Evolutionary conservation across 2,329 filamentous ascomycete genomes (phyloP), one percentile per base, ranked within the genome.

Genomic region (Colletotrichum sp.): DNA sequence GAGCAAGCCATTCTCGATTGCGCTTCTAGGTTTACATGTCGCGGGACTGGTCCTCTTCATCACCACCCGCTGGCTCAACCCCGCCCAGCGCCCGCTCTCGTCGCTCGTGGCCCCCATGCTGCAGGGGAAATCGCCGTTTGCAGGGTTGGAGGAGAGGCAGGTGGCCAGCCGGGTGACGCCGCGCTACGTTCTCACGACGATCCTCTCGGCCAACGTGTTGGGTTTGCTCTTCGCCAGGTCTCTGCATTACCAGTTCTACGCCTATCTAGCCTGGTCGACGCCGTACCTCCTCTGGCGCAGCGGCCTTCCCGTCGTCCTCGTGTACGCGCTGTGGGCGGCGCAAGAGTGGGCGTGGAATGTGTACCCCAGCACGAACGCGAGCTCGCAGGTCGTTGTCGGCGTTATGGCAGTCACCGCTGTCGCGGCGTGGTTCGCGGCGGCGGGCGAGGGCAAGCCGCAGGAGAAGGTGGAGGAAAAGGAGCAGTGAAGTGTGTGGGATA

Each of bases 321-420:
- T 95, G 79, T 93, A 93, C 81, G 86, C 85, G 6, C 85, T 96
- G 12, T 98, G 95, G 94, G 90, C 88, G 5, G 88, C 91, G 75
- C 96, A 98, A 85, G 96, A 98, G 84, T 96, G 94, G 93, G 95
- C 95, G 15, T 98, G 96, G 96, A 98, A 98, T 80, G 92, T 96
- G 12, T 98, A 94, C 82, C 96, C 96, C n/a, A 98, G 95, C 82
- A 92, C 90, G 6, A 81, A 85, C 34, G 75, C 81, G 64, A 92
- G 90, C 81, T 92, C 91, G 6, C 83, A 82, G 16, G 86, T 89
- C 18, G 96, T 96, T 10, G 94, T 99, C 16, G 89, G 89, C 28
- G 91, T 92, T 52, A 87, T 99, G 80, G 91, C 92, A 21, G 82
- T 91, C 15, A 94, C 94, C 18, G 92, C 96, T 2, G 86, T 87